Evolutionary conservation across 768 basidiomycete species (phyloP), one percentile per base, ranked within the genome.

Genomic region (Kwoniella bestiolae): DNA sequence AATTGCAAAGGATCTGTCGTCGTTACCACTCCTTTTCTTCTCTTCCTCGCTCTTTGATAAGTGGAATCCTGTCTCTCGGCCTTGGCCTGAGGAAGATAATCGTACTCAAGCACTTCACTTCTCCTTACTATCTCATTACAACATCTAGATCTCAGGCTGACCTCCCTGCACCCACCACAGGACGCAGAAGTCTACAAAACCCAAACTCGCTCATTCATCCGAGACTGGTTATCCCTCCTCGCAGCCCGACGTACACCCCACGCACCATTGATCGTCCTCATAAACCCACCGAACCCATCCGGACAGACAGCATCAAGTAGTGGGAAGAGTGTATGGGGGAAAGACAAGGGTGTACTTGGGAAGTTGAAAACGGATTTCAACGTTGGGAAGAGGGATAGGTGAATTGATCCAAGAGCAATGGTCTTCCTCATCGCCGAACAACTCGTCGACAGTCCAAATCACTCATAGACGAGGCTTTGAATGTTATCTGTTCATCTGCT

Each of bases 291-390:
- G 3, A 29, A 62, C 14, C 59, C 56, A 18, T 60, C 58, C 58
- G 70, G 47, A 44, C 23, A 47, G 25, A 16, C 49, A 34, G 26
- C 18, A 21, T 16, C 29, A 3, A 31, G 25, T 32, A 29, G 66
- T 38, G 61, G 73, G 47, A 69, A 88, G 87, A 71, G 86, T 91
- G 80, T 96, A 91, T 82, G 90, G 90, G 81, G 81, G 49, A 71
- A 86, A 91, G 77, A 94, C 89, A 81, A 86, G 89, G 59, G 89
- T 87, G 21, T 98, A 9, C 79, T 95, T 59, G 94, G 95, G 80
- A 94, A 92, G 81, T 85, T 99, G 52, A 90, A 86, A 80, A 87
- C 90, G 1, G 96, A 98, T 82, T 96, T 97, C 80, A 98, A 96
- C 72, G 76, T 84, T 0, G 91, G 91, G 67, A 94, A 91, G 80